Percentiles rank a stretch among this genome's conserved stretches.
Evolutionary conservation across 225 moss, liverwort and hornwort genomes (phyloP).

Genomic region (Straminergon stramineum): DNA sequence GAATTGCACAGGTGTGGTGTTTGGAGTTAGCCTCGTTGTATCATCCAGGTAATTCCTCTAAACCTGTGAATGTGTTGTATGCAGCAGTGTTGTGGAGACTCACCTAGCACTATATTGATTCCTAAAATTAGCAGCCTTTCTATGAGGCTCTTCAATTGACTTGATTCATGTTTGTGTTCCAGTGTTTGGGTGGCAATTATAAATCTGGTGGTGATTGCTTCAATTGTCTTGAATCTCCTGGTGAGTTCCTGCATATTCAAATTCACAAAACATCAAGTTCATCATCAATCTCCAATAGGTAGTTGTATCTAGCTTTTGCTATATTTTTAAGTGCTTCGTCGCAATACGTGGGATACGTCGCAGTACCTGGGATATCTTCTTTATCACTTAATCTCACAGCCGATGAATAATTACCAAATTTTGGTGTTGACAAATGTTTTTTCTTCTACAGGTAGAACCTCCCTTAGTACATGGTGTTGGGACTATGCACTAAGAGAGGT

Average conservation of each 20-base stretch:
- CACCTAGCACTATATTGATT: neutral
- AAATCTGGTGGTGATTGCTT: conserved; percentile 48
- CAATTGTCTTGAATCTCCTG: conserved; percentile 73
- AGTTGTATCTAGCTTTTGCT: neutral
- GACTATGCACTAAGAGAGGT: too few relatives aligned
- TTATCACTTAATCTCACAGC: neutral
- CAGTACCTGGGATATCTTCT: neutral
- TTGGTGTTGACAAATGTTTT: neutral
- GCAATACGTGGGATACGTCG: neutral
- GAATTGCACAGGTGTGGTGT: conserved; percentile 27
- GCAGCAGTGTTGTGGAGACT: neutral
- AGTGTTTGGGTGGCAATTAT: conserved; percentile 69
- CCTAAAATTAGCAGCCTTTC: neutral
- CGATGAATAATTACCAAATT: neutral
- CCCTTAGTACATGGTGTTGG: too few relatives aligned
- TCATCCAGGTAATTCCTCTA: conserved; percentile 30
- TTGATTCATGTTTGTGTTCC: conserved; percentile 17
- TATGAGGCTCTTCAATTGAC: neutral
- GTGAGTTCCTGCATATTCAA: conserved; percentile 24
- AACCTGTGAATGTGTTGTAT: neutral
- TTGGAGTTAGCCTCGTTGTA: conserved; percentile 28
- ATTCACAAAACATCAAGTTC: neutral
- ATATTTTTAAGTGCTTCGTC: neutral
- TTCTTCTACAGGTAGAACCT: neutral
- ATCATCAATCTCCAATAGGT: neutral